phyloP scores from a whole-genome alignment of 2,329 filamentous ascomycete genomes.

The Aspergillus ruber region DNA sequence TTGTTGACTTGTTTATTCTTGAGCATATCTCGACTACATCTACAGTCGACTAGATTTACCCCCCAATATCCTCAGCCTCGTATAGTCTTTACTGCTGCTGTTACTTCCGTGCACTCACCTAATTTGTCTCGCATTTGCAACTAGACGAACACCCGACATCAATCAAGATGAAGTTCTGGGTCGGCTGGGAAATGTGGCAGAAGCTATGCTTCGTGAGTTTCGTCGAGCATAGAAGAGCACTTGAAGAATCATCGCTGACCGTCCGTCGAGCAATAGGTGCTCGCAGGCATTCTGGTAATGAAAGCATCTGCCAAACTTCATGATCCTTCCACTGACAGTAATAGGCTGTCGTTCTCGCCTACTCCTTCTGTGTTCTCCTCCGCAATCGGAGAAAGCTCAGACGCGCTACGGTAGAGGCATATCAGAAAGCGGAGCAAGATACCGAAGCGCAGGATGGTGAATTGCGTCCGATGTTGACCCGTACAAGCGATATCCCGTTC shows the following conservation, averaged over 20 bases:
- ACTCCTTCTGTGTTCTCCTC: conserved; percentile 60
- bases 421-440: conserved; percentile 50
- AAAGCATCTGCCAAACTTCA: background rate
- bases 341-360: conserved; percentile 58
- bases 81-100: background rate
- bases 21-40: too few species aligned
- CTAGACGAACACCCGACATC: background rate
- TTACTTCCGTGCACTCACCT: background rate
- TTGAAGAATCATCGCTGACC: conserved; percentile 9
- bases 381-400: conserved; percentile 52
- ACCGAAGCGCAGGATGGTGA: conserved; percentile 42
- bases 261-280: conserved; percentile 49
- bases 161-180: conserved; percentile 50
- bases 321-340: conserved; percentile 18
- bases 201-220: conserved; percentile 78
- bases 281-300: conserved; percentile 62
- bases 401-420: conserved; percentile 60
- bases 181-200: conserved; percentile 74
- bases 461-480: conserved; percentile 49
- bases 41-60: too few species aligned
- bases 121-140: background rate
- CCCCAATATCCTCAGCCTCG: background rate
- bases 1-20: too few species aligned
- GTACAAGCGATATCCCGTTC: conserved; percentile 66
- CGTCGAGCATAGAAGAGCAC: background rate